A percentile compares a stretch with the other conserved stretches of the same genome.
These are phyloP conservation scores for Claviceps pazoutovae DNA, from an alignment of 2,329 filamentous ascomycete species.

Conservation along the genomic window DNA sequence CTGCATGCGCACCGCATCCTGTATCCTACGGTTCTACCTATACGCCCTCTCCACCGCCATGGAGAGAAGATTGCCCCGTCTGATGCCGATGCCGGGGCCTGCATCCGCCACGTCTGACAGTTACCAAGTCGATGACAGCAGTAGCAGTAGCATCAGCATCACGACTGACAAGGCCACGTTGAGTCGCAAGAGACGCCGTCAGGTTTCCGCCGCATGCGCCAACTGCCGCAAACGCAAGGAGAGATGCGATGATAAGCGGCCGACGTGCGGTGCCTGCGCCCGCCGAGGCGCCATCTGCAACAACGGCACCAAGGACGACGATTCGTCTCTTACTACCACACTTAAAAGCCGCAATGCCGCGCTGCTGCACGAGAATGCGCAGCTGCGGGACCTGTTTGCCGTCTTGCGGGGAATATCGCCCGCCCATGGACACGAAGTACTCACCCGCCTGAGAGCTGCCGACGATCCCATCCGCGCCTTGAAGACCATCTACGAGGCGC, in stretches of 20 bases:
- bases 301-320: conserved; percentile 3
- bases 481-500: neutral
- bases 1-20: too few species aligned
- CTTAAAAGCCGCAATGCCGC: conserved; percentile 2
- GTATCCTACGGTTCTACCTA: neutral
- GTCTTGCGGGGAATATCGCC: conserved; percentile 3
- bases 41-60: neutral
- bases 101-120: neutral
- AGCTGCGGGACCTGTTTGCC: conserved; percentile 7
- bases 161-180: neutral
- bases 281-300: conserved; percentile 4
- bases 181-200: conserved; percentile 4
- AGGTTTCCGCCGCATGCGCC: conserved; percentile 3
- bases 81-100: neutral
- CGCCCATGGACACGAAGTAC: conserved; percentile 1
- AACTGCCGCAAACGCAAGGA: conserved; percentile 6
- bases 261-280: conserved; percentile 5
- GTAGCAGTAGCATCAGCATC: neutral
- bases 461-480: conserved; percentile 5
- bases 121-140: neutral
- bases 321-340: neutral
- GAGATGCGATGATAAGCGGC: conserved; percentile 5
- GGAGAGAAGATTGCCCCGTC: neutral
- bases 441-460: conserved; percentile 5
- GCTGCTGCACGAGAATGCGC: conserved; percentile 8